Percentiles rank a stretch among this genome's conserved stretches.
Conservation (phyloP, 2,329 filamentous ascomycete species). For the Colletotrichum sansevieriae region DNA sequence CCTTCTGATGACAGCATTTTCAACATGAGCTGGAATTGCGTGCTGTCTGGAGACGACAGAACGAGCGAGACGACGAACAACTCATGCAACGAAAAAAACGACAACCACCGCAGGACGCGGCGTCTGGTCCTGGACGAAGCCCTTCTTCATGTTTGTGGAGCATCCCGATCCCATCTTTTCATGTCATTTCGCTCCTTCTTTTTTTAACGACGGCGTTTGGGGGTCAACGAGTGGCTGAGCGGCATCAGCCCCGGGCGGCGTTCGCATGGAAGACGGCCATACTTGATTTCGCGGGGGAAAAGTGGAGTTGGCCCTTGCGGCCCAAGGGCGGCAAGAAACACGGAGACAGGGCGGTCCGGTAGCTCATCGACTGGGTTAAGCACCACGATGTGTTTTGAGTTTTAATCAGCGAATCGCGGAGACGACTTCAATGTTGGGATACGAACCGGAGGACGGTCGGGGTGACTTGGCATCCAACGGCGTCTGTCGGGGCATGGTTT, state of each 20-base stretch:
- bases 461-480: constrained; percentile 40
- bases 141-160: constrained; percentile 20
- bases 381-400: constrained; percentile 41
- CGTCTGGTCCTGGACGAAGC: constrained; percentile 21
- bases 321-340: constrained; percentile 23
- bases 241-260: constrained; percentile 39
- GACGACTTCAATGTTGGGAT: constrained; percentile 41
- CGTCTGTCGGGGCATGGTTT: constrained; percentile 36
- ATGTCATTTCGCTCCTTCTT: constrained; percentile 32
- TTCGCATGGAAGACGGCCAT: constrained; percentile 40
- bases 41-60: constrained; percentile 37
- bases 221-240: constrained; percentile 37
- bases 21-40: constrained; percentile 27
- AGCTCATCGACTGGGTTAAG: constrained; percentile 39
- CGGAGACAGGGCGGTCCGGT: constrained; percentile 26
- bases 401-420: constrained; percentile 41
- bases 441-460: constrained; percentile 35
- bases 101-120: constrained; percentile 17
- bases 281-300: constrained; percentile 38
- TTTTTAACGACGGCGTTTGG: constrained; percentile 40
- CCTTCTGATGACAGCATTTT: constrained; percentile 39
- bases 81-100: constrained; percentile 25
- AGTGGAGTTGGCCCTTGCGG: constrained; percentile 31
- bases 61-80: constrained; percentile 34
- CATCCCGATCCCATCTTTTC: constrained; percentile 37